phyloP scores from a whole-genome alignment of 768 basidiomycete species.

The Kwoniella bestiolae region DNA sequence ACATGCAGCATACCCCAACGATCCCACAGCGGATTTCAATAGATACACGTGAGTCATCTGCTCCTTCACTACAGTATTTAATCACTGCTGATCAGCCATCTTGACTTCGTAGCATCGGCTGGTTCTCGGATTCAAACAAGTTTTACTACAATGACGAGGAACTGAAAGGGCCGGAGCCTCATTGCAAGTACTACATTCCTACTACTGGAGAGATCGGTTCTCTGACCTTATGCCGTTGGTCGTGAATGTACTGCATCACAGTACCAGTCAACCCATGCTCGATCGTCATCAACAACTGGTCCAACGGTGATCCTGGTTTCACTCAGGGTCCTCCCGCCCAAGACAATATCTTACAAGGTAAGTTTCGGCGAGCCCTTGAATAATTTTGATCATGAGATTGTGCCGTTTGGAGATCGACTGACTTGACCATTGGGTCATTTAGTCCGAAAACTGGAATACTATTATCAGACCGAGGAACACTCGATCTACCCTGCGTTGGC shows the following conservation, averaged over 20 bases:
- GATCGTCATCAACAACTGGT: slow-evolving; percentile 16
- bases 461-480: background rate
- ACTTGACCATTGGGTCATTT: background rate
- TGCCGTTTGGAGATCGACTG: background rate
- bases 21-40: slow-evolving; percentile 10
- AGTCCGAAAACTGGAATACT: slow-evolving; percentile 11
- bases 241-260: background rate
- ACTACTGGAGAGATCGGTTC: too few relatives aligned
- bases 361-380: background rate
- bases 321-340: background rate
- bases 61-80: background rate
- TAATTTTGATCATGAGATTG: too few relatives aligned
- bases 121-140: background rate
- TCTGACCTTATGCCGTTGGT: too few relatives aligned
- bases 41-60: slow-evolving; percentile 1
- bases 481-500: background rate
- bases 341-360: background rate
- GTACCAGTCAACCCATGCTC: slow-evolving; percentile 1
- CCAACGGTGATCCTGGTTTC: slow-evolving; percentile 5
- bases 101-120: slow-evolving; percentile 4
- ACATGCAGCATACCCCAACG: background rate
- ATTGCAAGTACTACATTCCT: background rate
- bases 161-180: background rate
- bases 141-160: slow-evolving; percentile 9
- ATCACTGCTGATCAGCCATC: too few relatives aligned